These are phyloP conservation scores for Xerocomus minutiporus DNA, from an alignment of 1,284 basidiomycete genomes.

Conservation along the genomic window DNA sequence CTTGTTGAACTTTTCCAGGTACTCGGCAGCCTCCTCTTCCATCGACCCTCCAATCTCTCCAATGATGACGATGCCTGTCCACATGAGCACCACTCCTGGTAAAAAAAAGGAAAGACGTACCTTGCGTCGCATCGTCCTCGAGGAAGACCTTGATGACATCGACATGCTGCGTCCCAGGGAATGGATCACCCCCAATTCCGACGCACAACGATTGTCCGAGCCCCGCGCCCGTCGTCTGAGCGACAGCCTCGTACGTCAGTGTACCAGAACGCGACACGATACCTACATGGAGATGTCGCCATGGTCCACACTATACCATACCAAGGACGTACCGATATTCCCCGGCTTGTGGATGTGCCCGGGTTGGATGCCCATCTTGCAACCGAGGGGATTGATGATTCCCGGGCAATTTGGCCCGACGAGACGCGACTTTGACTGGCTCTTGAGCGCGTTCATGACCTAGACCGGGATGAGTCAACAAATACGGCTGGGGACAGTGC, in stretches of 20 bases:
- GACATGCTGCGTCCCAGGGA: slow-evolving; percentile 94
- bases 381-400: slow-evolving; percentile 94
- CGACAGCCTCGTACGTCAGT: slow-evolving; percentile 88
- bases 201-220: slow-evolving; percentile 96
- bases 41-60: slow-evolving; percentile 99
- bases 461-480: slow-evolving; percentile 29
- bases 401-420: slow-evolving; percentile 98
- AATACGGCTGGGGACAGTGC: slow-evolving; percentile 18
- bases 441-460: slow-evolving; percentile 92
- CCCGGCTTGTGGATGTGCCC: slow-evolving; percentile 96
- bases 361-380: slow-evolving; percentile 99
- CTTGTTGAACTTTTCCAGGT: slow-evolving; percentile 91
- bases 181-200: slow-evolving; percentile 98
- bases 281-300: slow-evolving; percentile 43
- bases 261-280: slow-evolving; percentile 98
- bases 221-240: slow-evolving; percentile 92
- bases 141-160: slow-evolving; percentile 97
- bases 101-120: slow-evolving; percentile 37
- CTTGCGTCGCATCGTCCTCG: slow-evolving; percentile 88
- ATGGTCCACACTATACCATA: neutral
- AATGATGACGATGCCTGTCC: slow-evolving; percentile 88
- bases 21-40: slow-evolving; percentile 99
- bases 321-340: slow-evolving; percentile 67
- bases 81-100: slow-evolving; percentile 12
- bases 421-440: slow-evolving; percentile 92